phyloP scores from a whole-genome alignment of 345 rosid species.

The Ailanthus altissimus region DNA sequence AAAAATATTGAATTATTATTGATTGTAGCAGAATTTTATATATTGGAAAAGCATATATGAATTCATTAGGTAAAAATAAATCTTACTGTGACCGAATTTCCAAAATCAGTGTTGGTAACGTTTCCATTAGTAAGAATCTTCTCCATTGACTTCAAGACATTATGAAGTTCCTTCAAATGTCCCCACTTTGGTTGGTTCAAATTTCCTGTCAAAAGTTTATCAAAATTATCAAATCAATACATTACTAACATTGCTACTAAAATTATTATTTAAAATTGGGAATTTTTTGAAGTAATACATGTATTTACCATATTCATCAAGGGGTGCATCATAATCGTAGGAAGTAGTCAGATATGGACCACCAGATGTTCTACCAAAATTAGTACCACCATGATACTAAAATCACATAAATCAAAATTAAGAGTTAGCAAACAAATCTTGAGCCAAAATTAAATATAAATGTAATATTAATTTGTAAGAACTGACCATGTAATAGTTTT shows the following conservation, averaged over 20 bases:
- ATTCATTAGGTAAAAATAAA: no score
- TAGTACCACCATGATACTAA: constrained; percentile 76
- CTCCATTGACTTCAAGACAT: constrained; percentile 53
- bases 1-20: no score
- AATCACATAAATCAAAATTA: background rate
- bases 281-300: no score
- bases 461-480: background rate
- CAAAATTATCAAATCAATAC: no score
- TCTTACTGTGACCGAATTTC: constrained; percentile 44
- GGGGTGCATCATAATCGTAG: constrained; percentile 63
- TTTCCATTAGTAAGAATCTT: constrained; percentile 54
- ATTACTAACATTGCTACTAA: no score
- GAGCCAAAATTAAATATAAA: background rate
- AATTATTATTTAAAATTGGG: no score
- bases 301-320: constrained; percentile 53
- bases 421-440: background rate
- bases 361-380: constrained; percentile 59
- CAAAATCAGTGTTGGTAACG: constrained; percentile 34
- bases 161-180: constrained; percentile 70
- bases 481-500: constrained; percentile 70
- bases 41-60: no score
- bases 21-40: no score
- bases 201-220: constrained; percentile 38
- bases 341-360: constrained; percentile 71
- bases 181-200: constrained; percentile 82